A percentile compares a stretch with the other conserved stretches of the same genome.
These are phyloP conservation scores for Mycena haematopus DNA, from an alignment of 768 basidiomycete species.

Conservation along the genomic window DNA sequence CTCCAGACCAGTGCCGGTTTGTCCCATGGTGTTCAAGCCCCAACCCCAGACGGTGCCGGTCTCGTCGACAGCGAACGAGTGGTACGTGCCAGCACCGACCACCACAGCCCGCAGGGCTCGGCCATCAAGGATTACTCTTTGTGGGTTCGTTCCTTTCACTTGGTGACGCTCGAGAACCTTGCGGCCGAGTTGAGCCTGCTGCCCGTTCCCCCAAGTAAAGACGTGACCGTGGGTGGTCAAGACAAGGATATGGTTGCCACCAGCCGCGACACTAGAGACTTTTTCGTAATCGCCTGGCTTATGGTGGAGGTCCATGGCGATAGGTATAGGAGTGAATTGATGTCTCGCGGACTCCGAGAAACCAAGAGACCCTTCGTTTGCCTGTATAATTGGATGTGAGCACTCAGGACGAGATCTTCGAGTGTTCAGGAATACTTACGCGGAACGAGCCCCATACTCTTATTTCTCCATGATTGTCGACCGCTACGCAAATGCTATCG, in stretches of 20 bases:
- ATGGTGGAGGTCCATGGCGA: slow-evolving; percentile 59
- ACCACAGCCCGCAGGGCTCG: slow-evolving; percentile 64
- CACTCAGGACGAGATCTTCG: slow-evolving; percentile 10
- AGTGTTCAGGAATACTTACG: slow-evolving; percentile 50
- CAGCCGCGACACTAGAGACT: slow-evolving; percentile 77
- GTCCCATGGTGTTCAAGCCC: slow-evolving; percentile 94
- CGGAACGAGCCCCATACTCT: slow-evolving; percentile 91
- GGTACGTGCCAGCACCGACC: slow-evolving; percentile 83
- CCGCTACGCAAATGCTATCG: slow-evolving; percentile 87
- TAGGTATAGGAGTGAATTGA: slow-evolving; percentile 69
- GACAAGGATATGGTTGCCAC: slow-evolving; percentile 89
- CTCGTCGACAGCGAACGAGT: slow-evolving; percentile 91
- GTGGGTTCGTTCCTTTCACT: slow-evolving; percentile 88
- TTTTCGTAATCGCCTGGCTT: slow-evolving; percentile 73
- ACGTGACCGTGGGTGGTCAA: slow-evolving; percentile 88
- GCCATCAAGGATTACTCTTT: slow-evolving; percentile 77
- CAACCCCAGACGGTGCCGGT: slow-evolving; percentile 88
- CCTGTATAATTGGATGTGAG: slow-evolving; percentile 46
- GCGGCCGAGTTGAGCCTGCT: slow-evolving; percentile 90
- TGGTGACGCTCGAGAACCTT: slow-evolving; percentile 88
- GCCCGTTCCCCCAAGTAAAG: slow-evolving; percentile 90
- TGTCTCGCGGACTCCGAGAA: slow-evolving; percentile 72
- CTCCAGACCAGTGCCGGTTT: slow-evolving; percentile 67
- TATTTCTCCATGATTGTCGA: slow-evolving; percentile 80
- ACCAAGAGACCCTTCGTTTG: slow-evolving; percentile 82